Evolutionary conservation across 257 asterid genomes (phyloP).

Genomic region (Rehmannia glutinosa): DNA sequence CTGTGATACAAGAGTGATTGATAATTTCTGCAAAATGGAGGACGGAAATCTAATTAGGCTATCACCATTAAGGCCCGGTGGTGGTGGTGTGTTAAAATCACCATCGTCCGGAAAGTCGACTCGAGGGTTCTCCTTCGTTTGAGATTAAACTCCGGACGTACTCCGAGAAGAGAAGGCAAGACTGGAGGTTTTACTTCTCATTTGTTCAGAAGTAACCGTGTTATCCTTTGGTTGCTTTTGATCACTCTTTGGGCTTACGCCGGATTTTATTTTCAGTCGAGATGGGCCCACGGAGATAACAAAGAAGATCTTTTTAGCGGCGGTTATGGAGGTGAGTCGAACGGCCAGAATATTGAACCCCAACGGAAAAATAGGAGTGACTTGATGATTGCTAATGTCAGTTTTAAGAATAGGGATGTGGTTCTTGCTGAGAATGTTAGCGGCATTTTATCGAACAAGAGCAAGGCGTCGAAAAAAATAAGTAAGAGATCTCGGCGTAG

Average conservation of each 20-base stretch:
- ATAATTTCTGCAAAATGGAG: slow-evolving; percentile 53
- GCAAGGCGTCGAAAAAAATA: slow-evolving; percentile 39
- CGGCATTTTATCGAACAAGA: slow-evolving; percentile 25
- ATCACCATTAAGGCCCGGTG: slow-evolving; percentile 63
- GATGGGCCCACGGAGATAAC: slow-evolving; percentile 98
- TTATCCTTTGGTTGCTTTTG: slow-evolving; percentile 89
- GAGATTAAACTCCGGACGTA: slow-evolving; percentile 58
- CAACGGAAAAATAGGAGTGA: slow-evolving; percentile 35
- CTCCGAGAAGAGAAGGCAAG: slow-evolving; percentile 61
- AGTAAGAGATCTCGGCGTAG: slow-evolving; percentile 49
- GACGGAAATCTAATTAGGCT: slow-evolving; percentile 54
- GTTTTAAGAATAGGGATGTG: slow-evolving; percentile 28
- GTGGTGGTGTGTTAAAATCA: slow-evolving; percentile 39
- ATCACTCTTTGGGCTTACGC: slow-evolving; percentile 98
- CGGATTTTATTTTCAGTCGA: slow-evolving; percentile 85
- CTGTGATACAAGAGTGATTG: slow-evolving; percentile 16
- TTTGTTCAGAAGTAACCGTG: slow-evolving; percentile 69
- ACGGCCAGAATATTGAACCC: slow-evolving; percentile 32
- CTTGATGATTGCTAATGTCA: slow-evolving; percentile 29
- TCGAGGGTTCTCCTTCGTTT: slow-evolving; percentile 81
- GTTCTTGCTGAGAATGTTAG: slow-evolving; percentile 39
- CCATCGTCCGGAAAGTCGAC: slow-evolving; percentile 71
- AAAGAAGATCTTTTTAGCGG: slow-evolving; percentile 90
- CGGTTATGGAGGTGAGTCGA: slow-evolving; percentile 60
- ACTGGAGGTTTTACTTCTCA: slow-evolving; percentile 31